Base-by-base conservation (phyloP, 2,329 filamentous ascomycete genomes). In the Ploettnerulaceae sp. region DNA sequence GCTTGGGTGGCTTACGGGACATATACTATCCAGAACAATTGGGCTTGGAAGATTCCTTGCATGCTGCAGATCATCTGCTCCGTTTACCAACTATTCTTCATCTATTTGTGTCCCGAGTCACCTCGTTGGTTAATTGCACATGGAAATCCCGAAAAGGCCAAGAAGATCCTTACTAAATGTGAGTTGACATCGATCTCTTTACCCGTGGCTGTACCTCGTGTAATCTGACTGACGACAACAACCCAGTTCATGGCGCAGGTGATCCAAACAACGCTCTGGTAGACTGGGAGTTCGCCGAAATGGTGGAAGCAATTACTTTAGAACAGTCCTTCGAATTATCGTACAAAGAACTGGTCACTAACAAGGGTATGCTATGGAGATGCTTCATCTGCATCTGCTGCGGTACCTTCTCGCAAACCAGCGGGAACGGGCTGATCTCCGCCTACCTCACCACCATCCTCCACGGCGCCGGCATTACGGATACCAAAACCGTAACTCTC, bases 1-100 rank as follows among this genome's bases (percentile, higher is more conserved):
- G 66, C 69, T n/a, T 72, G 70, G 69, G 55, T 64, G 1, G 70
- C 69, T 5, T 71, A 35, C 34, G 46, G 39, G 5, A 46, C 44
- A 9, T 26, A 26, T 1, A 17, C 34, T 7, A 39, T 39, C 29
- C 15, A 44, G 15, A 47, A 32, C 21, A 25, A 46, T 31, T 47
- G 45, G 45, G 41, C 48, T 8, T 51, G 48, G 48, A 36, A 45
- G 32, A 32, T 51, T 21, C 44, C 48, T 12, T 34, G 31, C 17
- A 15, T 48, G 1, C 45, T 51, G 15, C 48, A 51, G 26, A 29
- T 45, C 8, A 38, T 45, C 26, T 45, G 43, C 26, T 45, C 41
- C 0, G 2, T 44, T 12, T 17, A 35, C 8, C 35, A 35, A 6
- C 41, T 44, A 14, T 31, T 21, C 2, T n/a, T 45, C 17, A 29